Evolutionary conservation across 148 eudicot genomes (phyloP).

Genomic region (Vaccinium darrowii): DNA sequence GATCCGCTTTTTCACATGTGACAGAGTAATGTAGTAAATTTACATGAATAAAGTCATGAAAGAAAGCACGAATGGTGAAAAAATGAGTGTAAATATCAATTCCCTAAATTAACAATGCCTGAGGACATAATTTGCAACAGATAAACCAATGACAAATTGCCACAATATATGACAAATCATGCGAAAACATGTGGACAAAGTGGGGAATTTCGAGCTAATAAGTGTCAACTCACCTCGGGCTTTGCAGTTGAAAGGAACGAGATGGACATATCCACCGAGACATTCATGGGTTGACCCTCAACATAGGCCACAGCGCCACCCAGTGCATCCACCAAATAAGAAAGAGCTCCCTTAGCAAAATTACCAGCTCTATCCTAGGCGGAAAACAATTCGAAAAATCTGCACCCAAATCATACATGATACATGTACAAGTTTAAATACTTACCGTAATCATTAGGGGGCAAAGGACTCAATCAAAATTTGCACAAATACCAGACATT

Average conservation of each 20-base stretch:
- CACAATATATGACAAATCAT: not conserved
- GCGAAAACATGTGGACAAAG: not conserved
- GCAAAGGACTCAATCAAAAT: not conserved
- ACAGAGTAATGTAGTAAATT: no score
- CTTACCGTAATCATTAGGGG: not conserved
- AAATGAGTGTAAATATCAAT: no score
- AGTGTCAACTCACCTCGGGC: constrained; percentile 40
- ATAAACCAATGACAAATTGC: not conserved
- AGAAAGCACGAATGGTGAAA: no score
- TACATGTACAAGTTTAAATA: not conserved
- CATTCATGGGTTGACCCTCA: constrained; percentile 58
- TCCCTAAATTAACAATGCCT: not conserved
- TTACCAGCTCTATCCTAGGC: constrained; percentile 57
- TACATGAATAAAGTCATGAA: no score
- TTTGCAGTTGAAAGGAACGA: constrained; percentile 62
- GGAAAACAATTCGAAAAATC: not conserved
- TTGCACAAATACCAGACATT: not conserved
- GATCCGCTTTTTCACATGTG: no score
- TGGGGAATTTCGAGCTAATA: not conserved
- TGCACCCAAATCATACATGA: not conserved
- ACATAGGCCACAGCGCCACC: constrained; percentile 59
- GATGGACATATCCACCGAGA: constrained; percentile 73
- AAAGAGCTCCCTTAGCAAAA: constrained; percentile 64
- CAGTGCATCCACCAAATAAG: constrained; percentile 65
- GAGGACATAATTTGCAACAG: not conserved